Conservation (phyloP, 768 basidiomycete genomes). For the Lactarius sp. region DNA sequence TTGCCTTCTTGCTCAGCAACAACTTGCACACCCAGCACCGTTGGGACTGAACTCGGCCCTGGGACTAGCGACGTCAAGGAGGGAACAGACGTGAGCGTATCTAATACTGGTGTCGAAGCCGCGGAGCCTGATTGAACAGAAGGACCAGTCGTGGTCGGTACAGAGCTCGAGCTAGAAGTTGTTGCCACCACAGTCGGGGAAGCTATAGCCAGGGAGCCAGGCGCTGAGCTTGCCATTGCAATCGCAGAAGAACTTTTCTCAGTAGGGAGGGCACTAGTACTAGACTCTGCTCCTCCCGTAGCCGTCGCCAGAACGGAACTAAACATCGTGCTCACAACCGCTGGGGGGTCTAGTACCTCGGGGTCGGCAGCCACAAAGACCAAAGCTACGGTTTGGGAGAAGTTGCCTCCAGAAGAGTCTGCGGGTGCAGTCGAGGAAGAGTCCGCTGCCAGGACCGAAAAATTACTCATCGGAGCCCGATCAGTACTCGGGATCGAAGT, state of each 20-base stretch:
- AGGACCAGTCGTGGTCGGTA: not conserved
- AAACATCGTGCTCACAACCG: not conserved
- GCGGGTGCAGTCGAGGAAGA: constrained; percentile 11
- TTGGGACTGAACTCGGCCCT: constrained; percentile 1
- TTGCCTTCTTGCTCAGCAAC: constrained; percentile 8
- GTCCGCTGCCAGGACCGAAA: not conserved
- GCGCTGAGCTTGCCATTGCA: not conserved
- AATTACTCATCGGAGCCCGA: not conserved
- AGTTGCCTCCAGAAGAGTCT: constrained; percentile 21
- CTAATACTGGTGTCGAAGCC: not conserved
- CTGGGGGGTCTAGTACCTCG: constrained; percentile 27
- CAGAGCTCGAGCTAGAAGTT: constrained; percentile 1
- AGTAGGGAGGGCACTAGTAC: not conserved
- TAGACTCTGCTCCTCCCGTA: constrained; percentile 10
- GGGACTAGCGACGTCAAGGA: not conserved
- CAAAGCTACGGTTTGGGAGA: constrained; percentile 46
- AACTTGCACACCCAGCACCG: constrained; percentile 15
- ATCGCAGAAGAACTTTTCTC: not conserved
- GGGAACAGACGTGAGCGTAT: not conserved
- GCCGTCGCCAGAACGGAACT: constrained; percentile 10
- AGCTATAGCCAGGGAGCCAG: not conserved
- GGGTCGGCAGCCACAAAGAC: constrained; percentile 43
- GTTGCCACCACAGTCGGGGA: constrained; percentile 3
- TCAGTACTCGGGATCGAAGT: not conserved
- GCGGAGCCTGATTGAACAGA: not conserved